These are phyloP conservation scores for Sporisorium sorghi DNA, from an alignment of 1,284 basidiomycete genomes.

Conservation along the genomic window DNA sequence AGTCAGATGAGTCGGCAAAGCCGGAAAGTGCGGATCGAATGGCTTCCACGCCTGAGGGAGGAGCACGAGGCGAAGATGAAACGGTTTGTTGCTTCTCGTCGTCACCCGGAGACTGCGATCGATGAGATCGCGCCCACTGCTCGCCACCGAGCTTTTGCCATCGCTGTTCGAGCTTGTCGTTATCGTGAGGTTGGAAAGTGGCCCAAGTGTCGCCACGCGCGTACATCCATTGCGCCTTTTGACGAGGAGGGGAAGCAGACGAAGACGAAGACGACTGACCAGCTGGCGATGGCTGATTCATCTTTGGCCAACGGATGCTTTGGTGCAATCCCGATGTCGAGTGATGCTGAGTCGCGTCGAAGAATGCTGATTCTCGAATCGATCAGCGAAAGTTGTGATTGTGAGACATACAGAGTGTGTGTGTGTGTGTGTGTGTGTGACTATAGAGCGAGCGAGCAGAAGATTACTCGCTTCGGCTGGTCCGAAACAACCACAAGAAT, in stretches of 20 bases:
- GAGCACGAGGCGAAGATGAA: conserved; percentile 15
- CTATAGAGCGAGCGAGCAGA: no score
- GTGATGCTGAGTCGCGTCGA: no score
- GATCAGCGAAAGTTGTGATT: neutral
- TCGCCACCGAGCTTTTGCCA: conserved; percentile 52
- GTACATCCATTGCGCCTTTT: conserved; percentile 63
- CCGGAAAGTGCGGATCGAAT: conserved; percentile 33
- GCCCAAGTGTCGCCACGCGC: conserved; percentile 61
- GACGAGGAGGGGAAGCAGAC: conserved; percentile 19
- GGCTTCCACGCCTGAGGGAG: conserved; percentile 52
- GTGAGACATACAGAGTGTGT: neutral
- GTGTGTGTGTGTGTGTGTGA: no score
- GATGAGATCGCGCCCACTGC: conserved; percentile 17
- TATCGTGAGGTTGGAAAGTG: conserved; percentile 56
- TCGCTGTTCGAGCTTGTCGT: conserved; percentile 53
- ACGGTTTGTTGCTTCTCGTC: conserved; percentile 7
- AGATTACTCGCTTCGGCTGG: neutral
- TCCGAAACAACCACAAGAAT: no score
- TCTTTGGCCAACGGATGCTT: neutral
- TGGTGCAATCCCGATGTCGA: neutral
- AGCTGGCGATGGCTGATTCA: conserved; percentile 22
- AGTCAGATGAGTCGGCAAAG: conserved; percentile 9
- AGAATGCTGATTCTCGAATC: neutral
- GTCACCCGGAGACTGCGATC: neutral
- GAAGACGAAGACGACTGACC: conserved; percentile 1